Evolutionary conservation across 2,329 filamentous ascomycete species (phyloP).

Genomic region (Monilinia polystroma): DNA sequence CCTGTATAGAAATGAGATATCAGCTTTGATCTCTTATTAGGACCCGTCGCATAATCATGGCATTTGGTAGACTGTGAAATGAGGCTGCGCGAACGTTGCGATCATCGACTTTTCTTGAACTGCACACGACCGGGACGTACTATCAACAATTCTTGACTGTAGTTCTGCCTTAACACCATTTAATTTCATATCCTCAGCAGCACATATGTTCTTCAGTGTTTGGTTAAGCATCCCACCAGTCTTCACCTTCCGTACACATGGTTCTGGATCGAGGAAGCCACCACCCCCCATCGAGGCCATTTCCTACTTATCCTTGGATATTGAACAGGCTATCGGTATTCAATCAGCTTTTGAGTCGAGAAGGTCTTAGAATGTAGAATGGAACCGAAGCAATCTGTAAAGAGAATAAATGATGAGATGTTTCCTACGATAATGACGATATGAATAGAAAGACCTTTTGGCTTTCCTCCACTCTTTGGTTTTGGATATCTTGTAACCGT

Average conservation of each 20-base stretch:
- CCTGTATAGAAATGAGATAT: constrained; percentile 27
- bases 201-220: constrained; percentile 54
- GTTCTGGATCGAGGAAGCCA: constrained; percentile 36
- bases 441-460: neutral
- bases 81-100: neutral
- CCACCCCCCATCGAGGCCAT: constrained; percentile 41
- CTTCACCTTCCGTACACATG: constrained; percentile 35
- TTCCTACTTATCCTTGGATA: constrained; percentile 8
- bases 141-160: constrained; percentile 71
- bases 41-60: neutral
- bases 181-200: constrained; percentile 69
- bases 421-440: neutral
- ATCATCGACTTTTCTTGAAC: neutral
- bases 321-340: constrained; percentile 5
- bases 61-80: neutral
- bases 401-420: neutral
- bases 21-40: neutral
- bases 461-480: neutral
- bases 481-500: constrained; percentile 1
- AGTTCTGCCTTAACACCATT: constrained; percentile 83
- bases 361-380: neutral
- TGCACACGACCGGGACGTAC: constrained; percentile 53
- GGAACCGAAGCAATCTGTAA: neutral
- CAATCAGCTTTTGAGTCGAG: neutral
- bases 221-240: constrained; percentile 36